Evolutionary conservation across 2,329 filamentous ascomycete genomes (phyloP).

Genomic region (Hypoxylon sp.): DNA sequence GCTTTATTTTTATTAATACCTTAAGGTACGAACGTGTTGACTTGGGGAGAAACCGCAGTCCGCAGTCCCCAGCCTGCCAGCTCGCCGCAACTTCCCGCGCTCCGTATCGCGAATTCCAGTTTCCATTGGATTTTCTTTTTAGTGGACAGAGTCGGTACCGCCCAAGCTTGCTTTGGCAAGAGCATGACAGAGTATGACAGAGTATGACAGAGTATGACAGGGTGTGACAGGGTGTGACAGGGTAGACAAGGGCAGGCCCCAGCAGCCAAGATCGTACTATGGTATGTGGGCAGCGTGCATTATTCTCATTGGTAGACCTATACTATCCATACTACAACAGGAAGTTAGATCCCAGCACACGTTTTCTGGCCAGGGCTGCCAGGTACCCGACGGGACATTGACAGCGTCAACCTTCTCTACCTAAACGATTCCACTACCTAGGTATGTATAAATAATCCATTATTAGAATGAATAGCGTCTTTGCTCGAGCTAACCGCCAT

Average conservation of each 20-base stretch:
- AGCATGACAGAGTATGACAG: background rate
- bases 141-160: slow-evolving; percentile 21
- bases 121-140: slow-evolving; percentile 28
- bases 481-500: background rate
- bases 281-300: slow-evolving; percentile 11
- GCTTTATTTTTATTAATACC: slow-evolving; percentile 14
- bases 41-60: too few species aligned
- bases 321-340: slow-evolving; percentile 22
- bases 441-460: background rate
- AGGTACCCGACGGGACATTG: slow-evolving; percentile 2
- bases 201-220: slow-evolving; percentile 1
- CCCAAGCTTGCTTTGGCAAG: slow-evolving; percentile 18
- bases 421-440: background rate
- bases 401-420: slow-evolving; percentile 4
- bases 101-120: slow-evolving; percentile 31
- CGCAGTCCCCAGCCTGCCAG: background rate
- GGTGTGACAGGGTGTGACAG: background rate
- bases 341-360: slow-evolving; percentile 18
- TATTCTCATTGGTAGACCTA: slow-evolving; percentile 28
- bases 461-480: background rate
- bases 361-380: slow-evolving; percentile 18
- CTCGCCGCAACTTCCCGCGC: slow-evolving; percentile 19
- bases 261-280: slow-evolving; percentile 13
- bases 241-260: background rate
- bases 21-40: slow-evolving; percentile 8